A percentile compares a stretch with the other conserved stretches of the same genome.
Conservation (phyloP, 345 rosid genomes). For the Populus pruinosa region DNA sequence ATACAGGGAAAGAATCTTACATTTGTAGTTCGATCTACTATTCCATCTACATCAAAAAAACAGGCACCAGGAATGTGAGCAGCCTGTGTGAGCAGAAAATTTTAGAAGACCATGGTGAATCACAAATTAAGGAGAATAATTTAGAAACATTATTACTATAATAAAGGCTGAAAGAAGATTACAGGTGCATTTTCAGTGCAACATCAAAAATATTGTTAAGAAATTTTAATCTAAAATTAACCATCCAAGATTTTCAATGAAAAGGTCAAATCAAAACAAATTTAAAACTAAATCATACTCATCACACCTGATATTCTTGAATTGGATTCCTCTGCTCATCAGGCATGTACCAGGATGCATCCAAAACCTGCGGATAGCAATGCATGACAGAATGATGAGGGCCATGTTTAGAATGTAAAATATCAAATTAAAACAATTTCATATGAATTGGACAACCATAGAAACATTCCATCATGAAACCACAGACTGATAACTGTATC, state of each 20-base stretch:
- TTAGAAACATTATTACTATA: background rate
- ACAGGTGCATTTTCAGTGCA: background rate
- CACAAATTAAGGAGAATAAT: background rate
- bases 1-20: constrained; percentile 39
- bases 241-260: background rate
- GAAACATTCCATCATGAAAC: background rate
- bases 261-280: background rate
- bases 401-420: background rate
- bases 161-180: background rate
- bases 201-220: background rate
- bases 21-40: constrained; percentile 65
- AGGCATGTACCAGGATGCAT: constrained; percentile 99
- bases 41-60: constrained; percentile 96
- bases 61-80: constrained; percentile 98
- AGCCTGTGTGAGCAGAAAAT: constrained; percentile 43
- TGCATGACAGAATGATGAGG: background rate
- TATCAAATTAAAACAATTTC: background rate
- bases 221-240: background rate
- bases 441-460: background rate
- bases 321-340: constrained; percentile 94
- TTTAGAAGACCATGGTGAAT: constrained; percentile 5
- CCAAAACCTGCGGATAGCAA: constrained; percentile 55
- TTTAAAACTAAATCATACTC: background rate
- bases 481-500: background rate
- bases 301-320: constrained; percentile 89